Conservation (phyloP, 2,329 filamentous ascomycete genomes). For the Penicillium psychrosexuale region DNA sequence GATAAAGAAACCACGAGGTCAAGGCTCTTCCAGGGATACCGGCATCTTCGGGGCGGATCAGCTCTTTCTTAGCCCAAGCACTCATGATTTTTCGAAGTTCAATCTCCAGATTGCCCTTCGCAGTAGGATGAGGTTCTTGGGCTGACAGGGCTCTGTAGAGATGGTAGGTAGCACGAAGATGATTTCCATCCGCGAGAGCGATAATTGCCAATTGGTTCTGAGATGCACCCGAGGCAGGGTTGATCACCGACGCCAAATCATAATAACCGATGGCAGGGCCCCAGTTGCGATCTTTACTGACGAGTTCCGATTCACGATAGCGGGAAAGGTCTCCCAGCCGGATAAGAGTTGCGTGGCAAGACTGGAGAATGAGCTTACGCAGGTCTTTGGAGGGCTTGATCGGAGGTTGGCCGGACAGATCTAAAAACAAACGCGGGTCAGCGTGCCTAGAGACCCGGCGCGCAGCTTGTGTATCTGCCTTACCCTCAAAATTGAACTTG, state of each 20-base stretch:
- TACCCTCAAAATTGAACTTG: conserved; percentile 50
- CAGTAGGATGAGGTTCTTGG: conserved; percentile 69
- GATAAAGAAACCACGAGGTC: conserved; percentile 75
- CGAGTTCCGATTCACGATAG: conserved; percentile 73
- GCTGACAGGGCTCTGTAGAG: conserved; percentile 80
- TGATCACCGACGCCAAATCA: conserved; percentile 71
- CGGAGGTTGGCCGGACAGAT: conserved; percentile 45
- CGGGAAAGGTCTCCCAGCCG: conserved; percentile 86
- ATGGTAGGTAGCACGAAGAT: conserved; percentile 83
- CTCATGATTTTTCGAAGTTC: conserved; percentile 68
- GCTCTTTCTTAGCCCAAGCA: conserved; percentile 56
- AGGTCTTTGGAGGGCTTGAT: conserved; percentile 51
- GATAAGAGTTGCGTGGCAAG: conserved; percentile 79
- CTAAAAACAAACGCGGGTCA: conserved; percentile 26
- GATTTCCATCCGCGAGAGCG: conserved; percentile 69
- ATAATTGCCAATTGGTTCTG: conserved; percentile 92
- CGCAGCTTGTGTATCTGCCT: neutral
- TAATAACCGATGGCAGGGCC: conserved; percentile 82
- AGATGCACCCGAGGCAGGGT: conserved; percentile 74
- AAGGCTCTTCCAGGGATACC: conserved; percentile 56
- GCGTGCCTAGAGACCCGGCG: neutral
- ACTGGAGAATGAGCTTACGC: conserved; percentile 61
- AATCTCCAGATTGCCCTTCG: conserved; percentile 70
- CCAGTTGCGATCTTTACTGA: conserved; percentile 71
- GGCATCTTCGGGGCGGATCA: conserved; percentile 51